Conservation (phyloP, 805 yeast species). For the Pichia insulana region DNA sequence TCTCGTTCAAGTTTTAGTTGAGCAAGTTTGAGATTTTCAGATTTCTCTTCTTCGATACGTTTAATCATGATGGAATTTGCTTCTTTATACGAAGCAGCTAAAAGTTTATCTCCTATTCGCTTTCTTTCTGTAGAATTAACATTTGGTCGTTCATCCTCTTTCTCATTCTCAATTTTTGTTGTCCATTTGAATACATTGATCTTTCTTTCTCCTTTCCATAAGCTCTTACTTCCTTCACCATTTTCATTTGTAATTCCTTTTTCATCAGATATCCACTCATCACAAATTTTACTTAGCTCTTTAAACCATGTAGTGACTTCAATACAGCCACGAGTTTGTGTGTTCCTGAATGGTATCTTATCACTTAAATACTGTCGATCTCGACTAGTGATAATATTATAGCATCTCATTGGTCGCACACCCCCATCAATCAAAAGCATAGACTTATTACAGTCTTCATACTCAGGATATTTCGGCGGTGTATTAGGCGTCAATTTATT, state of each 20-base stretch:
- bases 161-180: conserved; percentile 1
- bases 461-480: no score
- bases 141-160: not conserved
- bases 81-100: conserved; percentile 16
- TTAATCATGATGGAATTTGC: conserved; percentile 18
- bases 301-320: conserved; percentile 10
- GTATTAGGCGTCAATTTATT: conserved; percentile 2
- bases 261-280: conserved; percentile 23
- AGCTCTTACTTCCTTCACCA: not conserved
- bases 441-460: not conserved
- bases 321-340: conserved; percentile 17
- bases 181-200: conserved; percentile 16
- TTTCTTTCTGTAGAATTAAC: not conserved
- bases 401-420: conserved; percentile 7
- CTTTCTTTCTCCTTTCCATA: not conserved
- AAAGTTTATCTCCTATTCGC: conserved; percentile 8
- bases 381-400: conserved; percentile 10
- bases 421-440: conserved; percentile 1
- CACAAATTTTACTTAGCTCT: conserved; percentile 12
- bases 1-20: conserved; percentile 20
- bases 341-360: conserved; percentile 10
- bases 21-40: conserved; percentile 11
- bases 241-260: conserved; percentile 15
- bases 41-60: conserved; percentile 13
- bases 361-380: conserved; percentile 7